Evolutionary conservation across 805 yeast species (phyloP).

Genomic region (Priceomyces haplophilus): DNA sequence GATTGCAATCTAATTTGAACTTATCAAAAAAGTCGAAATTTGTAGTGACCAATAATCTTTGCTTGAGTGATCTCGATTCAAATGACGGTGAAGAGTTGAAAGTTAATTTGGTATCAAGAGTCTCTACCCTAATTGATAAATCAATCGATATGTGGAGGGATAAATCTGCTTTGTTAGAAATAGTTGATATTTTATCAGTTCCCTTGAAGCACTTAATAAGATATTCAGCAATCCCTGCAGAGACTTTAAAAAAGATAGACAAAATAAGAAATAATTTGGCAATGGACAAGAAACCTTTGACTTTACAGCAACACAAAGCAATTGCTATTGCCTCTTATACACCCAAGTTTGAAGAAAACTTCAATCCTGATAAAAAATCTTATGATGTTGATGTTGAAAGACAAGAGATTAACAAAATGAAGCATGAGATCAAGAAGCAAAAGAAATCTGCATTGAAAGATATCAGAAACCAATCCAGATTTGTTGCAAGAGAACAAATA

Average conservation of each 20-base stretch:
- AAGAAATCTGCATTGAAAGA: conserved; percentile 85
- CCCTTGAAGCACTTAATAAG: conserved; percentile 40
- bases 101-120: conserved; percentile 31
- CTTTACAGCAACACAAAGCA: conserved; percentile 80
- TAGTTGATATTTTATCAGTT: conserved; percentile 45
- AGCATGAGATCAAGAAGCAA: conserved; percentile 85
- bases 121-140: conserved; percentile 30
- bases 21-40: conserved; percentile 17
- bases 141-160: conserved; percentile 55
- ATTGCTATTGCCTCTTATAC: conserved; percentile 79
- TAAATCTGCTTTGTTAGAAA: conserved; percentile 57
- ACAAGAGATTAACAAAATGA: conserved; percentile 79
- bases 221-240: conserved; percentile 34
- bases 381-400: conserved; percentile 80
- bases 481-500: conserved; percentile 82
- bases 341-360: conserved; percentile 93
- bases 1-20: conserved; percentile 12
- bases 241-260: conserved; percentile 47
- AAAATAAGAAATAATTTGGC: conserved; percentile 40
- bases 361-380: conserved; percentile 91
- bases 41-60: conserved; percentile 2
- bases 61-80: conserved; percentile 11
- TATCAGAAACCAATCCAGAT: conserved; percentile 82
- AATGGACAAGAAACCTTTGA: conserved; percentile 53
- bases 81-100: conserved; percentile 16